A percentile compares a stretch with the other conserved stretches of the same genome.
These are phyloP conservation scores for Conticribra guillardii DNA, from an alignment of 108 stramenopile genomes.

Conservation along the genomic window DNA sequence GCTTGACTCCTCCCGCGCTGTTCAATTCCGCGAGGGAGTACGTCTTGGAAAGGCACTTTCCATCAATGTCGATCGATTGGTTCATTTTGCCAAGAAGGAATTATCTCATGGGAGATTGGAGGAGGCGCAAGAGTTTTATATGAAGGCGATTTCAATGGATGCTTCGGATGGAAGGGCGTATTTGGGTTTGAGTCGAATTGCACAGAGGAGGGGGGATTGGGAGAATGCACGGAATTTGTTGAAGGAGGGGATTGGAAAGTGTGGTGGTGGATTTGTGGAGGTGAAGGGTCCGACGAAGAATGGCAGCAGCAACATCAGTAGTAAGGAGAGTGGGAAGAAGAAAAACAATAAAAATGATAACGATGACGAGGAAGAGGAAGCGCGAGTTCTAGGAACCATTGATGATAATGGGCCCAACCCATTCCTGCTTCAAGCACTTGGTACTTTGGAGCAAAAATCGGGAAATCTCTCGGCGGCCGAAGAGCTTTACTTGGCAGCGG, in stretches of 20 bases:
- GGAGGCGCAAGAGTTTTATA: constrained; percentile 70
- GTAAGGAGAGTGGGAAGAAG: constrained; percentile 3
- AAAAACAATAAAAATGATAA: not conserved
- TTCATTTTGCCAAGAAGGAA: constrained; percentile 77
- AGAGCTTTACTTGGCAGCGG: constrained; percentile 69
- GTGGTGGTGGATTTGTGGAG: constrained; percentile 31
- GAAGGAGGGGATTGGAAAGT: constrained; percentile 61
- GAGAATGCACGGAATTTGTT: constrained; percentile 64
- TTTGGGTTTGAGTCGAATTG: constrained; percentile 82
- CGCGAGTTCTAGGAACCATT: constrained; percentile 29
- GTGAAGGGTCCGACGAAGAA: constrained; percentile 39
- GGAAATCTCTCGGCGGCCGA: constrained; percentile 81
- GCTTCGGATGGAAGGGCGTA: constrained; percentile 85
- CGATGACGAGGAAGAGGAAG: constrained; percentile 16
- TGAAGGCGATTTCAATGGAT: constrained; percentile 62
- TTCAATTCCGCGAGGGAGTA: constrained; percentile 81
- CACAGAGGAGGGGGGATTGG: constrained; percentile 77
- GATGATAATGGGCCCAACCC: constrained; percentile 77
- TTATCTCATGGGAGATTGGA: constrained; percentile 61
- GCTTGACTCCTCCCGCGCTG: constrained; percentile 66
- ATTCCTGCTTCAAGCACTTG: constrained; percentile 84
- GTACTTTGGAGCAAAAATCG: constrained; percentile 77
- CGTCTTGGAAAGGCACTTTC: constrained; percentile 69
- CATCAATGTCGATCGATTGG: constrained; percentile 76
- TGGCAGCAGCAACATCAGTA: too few relatives aligned